Conservation (phyloP, 176 grass and related monocot species). For the Zizania latifolia region DNA sequence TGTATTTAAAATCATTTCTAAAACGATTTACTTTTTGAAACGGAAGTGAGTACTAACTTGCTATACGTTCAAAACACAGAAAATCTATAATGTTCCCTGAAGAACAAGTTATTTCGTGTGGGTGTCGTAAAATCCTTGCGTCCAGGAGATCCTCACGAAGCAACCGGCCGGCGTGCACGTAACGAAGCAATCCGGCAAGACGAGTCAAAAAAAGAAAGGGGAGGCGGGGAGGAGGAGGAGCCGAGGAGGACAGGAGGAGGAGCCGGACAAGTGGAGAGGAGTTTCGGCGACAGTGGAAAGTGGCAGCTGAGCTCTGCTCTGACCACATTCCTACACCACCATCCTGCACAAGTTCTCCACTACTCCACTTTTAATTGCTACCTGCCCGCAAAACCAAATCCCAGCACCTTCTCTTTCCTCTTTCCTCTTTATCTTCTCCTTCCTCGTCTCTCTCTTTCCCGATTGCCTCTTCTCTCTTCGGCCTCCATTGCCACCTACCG, state of each 20-base stretch:
- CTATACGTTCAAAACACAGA: too few species aligned
- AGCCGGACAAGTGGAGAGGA: slow-evolving; percentile 18
- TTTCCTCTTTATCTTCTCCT: neutral
- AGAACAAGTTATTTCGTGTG: too few species aligned
- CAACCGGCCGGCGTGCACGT: too few species aligned
- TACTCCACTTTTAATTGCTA: neutral
- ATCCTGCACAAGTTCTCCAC: neutral
- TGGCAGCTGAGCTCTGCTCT: slow-evolving; percentile 6
- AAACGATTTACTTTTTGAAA: too few species aligned
- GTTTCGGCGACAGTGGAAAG: slow-evolving; percentile 36
- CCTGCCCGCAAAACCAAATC: slow-evolving; percentile 14
- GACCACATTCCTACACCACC: slow-evolving; percentile 19
- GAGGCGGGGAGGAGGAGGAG: neutral
- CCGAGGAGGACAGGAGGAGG: neutral
- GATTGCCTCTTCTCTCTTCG: slow-evolving; percentile 23
- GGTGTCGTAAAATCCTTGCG: too few species aligned
- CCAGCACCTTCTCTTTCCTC: slow-evolving; percentile 17
- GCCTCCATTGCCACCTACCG: slow-evolving; percentile 9
- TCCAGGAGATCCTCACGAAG: too few species aligned
- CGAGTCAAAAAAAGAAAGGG: too few species aligned
- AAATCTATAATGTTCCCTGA: too few species aligned
- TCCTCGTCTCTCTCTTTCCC: neutral
- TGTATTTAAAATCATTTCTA: too few species aligned
- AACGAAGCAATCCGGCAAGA: neutral
- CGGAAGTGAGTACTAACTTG: too few species aligned